Conservation (phyloP, 768 basidiomycete genomes). For the Mycena polygramma region DNA sequence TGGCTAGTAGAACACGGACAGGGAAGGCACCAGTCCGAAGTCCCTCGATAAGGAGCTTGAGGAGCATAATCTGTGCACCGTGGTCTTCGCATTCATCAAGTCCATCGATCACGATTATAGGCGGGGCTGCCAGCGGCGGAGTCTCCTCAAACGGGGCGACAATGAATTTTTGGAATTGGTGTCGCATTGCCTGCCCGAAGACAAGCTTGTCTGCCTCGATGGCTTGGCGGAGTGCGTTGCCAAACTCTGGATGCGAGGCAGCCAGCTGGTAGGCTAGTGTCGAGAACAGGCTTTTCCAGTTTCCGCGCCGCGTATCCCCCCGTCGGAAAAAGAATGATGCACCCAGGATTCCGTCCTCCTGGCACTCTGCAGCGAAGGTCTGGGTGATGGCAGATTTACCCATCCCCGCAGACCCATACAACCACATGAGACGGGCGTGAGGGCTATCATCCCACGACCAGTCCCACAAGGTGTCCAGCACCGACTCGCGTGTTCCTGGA, state of each 20-base stretch:
- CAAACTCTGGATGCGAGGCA: conserved; percentile 10
- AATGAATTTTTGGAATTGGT: conserved; percentile 38
- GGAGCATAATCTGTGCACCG: neutral
- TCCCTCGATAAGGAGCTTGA: conserved; percentile 2
- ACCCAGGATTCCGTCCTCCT: conserved; percentile 35
- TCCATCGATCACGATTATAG: conserved; percentile 15
- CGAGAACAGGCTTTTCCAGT: conserved; percentile 42
- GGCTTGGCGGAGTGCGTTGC: conserved; percentile 18
- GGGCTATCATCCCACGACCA: neutral
- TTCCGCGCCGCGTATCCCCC: conserved; percentile 40
- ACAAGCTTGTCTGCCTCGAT: conserved; percentile 35
- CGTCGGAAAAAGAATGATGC: conserved; percentile 52
- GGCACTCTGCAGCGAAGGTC: conserved; percentile 34
- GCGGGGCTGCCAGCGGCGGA: neutral
- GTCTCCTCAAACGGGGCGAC: conserved; percentile 26
- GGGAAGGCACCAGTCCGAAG: neutral
- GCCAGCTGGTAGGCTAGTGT: conserved; percentile 47
- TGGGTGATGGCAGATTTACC: conserved; percentile 43
- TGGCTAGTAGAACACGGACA: conserved; percentile 1
- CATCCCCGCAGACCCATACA: conserved; percentile 39
- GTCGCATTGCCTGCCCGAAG: conserved; percentile 20
- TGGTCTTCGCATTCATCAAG: conserved; percentile 19
- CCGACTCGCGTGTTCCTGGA: conserved; percentile 10
- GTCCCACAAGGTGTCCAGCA: neutral
- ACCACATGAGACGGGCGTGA: conserved; percentile 32